Base-by-base conservation (phyloP, 2,329 filamentous ascomycete species). In the Talaromyces albobiverticillius region DNA sequence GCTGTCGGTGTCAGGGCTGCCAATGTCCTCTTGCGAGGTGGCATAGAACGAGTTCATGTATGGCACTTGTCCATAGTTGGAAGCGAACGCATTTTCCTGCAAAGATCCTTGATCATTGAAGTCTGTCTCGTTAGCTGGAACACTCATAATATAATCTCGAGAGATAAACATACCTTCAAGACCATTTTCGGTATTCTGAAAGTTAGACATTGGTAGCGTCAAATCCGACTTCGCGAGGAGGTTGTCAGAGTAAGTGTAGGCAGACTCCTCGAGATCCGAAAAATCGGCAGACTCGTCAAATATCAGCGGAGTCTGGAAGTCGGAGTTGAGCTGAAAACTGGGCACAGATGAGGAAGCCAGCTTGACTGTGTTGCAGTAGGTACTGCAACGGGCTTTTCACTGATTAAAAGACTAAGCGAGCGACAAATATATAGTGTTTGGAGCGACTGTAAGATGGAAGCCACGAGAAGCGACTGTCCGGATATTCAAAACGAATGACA, bases 141-240 rank as follows among this genome's bases (percentile, higher is more conserved):
- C n/a, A n/a, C n/a, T n/a, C n/a, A n/a, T n/a, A n/a, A n/a, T n/a
- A n/a, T n/a, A n/a, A n/a, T n/a, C n/a, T n/a, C n/a, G n/a, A n/a
- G n/a, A n/a, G n/a, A 29, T 20, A 26, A 14, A 86, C 90, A 77
- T 79, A 95, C 91, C 88, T 75, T 93, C 88, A 77, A 92, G 82
- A 71, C 87, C 87, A 72, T 87, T 80, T 74, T 85, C 84, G 56
- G 84, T 75, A 76, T 95, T 95, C 67, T 81, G 79, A 80, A 90
- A 92, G 75, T 86, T 86, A 72, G 89, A 87, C 88, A 92, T 92
- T 74, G 87, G 85, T 75, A 89, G 76, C 66, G 85, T 75, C 76
- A 83, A 74, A 79, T 83, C 79, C 72, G 76, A 75, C 70, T 78
- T 80, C 73, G 76, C 77, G 73, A 76, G 70, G 59, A 78, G 75